Conservation (phyloP, 2,329 filamentous ascomycete species). For the Alternaria novae-zelandiae region DNA sequence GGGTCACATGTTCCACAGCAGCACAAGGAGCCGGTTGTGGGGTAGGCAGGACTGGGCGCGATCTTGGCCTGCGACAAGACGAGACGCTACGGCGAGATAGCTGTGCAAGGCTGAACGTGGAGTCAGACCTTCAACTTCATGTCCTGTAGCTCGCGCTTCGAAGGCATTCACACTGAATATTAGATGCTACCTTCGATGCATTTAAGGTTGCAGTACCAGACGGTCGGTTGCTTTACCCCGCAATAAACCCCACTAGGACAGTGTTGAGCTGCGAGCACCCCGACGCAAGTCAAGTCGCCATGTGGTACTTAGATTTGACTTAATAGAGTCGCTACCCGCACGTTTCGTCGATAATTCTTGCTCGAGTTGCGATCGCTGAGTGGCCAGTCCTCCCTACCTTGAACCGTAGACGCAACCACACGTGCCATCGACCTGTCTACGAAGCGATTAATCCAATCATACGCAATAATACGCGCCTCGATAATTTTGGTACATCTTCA, state of each 20-base stretch:
- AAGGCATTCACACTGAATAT: neutral
- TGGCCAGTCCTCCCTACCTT: neutral
- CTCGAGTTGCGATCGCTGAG: neutral
- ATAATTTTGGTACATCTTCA: neutral
- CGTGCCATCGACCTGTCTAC: neutral
- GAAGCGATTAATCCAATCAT: neutral
- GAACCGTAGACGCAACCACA: neutral
- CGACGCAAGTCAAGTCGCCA: conserved; percentile 26
- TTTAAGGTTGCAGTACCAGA: conserved; percentile 10
- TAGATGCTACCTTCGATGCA: neutral
- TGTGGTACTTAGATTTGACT: neutral
- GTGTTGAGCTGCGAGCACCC: conserved; percentile 22
- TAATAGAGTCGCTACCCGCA: neutral
- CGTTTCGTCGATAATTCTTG: neutral
- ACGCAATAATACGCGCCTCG: neutral
- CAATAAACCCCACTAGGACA: conserved; percentile 28
- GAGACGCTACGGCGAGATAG: neutral
- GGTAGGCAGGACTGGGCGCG: conserved; percentile 13
- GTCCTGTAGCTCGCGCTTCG: neutral
- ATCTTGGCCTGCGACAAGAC: neutral
- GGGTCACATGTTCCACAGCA: conserved; percentile 2
- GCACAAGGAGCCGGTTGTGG: conserved; percentile 10
- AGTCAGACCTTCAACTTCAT: neutral
- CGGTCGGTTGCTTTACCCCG: conserved; percentile 31
- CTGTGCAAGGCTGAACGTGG: conserved; percentile 6